These are phyloP conservation scores for Thielaviopsis populi DNA, from an alignment of 2,329 filamentous ascomycete species.

Conservation along the genomic window DNA sequence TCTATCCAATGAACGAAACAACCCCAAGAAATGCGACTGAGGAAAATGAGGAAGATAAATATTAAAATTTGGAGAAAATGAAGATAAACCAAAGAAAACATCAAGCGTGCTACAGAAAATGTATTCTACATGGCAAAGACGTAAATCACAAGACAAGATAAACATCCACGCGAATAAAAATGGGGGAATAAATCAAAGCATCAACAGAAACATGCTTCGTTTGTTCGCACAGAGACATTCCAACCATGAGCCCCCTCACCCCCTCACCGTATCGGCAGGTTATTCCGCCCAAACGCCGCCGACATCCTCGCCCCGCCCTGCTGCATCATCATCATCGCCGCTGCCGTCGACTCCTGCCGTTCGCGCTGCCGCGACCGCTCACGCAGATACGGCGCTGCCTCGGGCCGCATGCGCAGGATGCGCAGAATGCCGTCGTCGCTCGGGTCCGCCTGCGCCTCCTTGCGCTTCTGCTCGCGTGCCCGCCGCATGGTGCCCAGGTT, in stretches of 20 bases:
- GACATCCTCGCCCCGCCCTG: conserved; percentile 46
- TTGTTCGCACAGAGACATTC: too few species aligned
- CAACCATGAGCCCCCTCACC: background rate
- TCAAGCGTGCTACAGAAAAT: too few species aligned
- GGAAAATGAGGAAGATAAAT: background rate
- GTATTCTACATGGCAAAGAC: background rate
- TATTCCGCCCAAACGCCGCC: conserved; percentile 31
- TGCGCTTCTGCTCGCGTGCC: conserved; percentile 88
- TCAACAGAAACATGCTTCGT: background rate
- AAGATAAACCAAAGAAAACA: background rate
- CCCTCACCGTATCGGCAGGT: conserved; percentile 23
- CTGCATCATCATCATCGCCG: conserved; percentile 84
- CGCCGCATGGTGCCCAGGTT: conserved; percentile 94
- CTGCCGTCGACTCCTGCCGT: conserved; percentile 73
- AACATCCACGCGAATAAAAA: background rate
- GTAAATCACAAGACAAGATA: background rate
- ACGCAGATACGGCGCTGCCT: conserved; percentile 73
- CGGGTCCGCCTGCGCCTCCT: conserved; percentile 88
- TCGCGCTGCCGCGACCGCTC: conserved; percentile 91
- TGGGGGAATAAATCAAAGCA: background rate
- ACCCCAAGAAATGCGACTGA: background rate
- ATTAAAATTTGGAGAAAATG: background rate
- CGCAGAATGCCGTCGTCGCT: conserved; percentile 96
- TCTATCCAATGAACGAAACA: background rate
- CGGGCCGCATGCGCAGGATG: conserved; percentile 86